Conservation (phyloP, 2,329 filamentous ascomycete genomes). For the Fusarium haematococcum region DNA sequence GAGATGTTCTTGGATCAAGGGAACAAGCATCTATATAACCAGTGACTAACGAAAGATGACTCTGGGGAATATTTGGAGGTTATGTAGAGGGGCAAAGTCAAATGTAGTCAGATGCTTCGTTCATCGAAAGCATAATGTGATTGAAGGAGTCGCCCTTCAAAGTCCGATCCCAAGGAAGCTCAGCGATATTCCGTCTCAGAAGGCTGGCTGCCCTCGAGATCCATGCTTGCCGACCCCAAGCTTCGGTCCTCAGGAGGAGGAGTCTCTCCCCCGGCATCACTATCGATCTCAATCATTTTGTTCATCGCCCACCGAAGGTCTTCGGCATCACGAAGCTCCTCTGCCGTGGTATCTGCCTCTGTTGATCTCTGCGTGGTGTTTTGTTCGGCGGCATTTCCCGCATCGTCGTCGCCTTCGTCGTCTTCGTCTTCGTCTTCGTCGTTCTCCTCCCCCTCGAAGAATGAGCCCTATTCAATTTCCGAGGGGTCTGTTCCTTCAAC, state of each 20-base stretch:
- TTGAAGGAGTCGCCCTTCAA: background rate
- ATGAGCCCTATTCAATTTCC: background rate
- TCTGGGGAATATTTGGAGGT: background rate
- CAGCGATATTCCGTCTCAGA: background rate
- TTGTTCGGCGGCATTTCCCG: background rate
- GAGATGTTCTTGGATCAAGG: background rate
- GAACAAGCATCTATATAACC: background rate
- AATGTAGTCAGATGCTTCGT: background rate
- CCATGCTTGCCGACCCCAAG: background rate
- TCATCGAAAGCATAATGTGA: background rate
- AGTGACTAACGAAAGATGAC: background rate
- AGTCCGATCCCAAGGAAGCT: background rate
- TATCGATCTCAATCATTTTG: background rate
- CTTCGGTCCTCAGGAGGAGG: background rate
- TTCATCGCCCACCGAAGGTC: background rate
- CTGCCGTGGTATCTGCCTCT: background rate
- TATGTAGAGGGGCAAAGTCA: background rate
- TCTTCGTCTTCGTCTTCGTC: background rate
- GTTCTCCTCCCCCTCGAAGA: background rate
- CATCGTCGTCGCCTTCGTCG: background rate
- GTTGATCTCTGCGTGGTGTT: background rate
- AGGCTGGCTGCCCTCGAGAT: background rate
- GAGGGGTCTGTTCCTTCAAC: background rate
- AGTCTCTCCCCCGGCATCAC: background rate
- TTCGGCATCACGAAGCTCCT: background rate